Percentiles rank a stretch among this genome's conserved stretches.
phyloP scores from a whole-genome alignment of 2,329 filamentous ascomycete genomes.

The Talaromyces sp. region DNA sequence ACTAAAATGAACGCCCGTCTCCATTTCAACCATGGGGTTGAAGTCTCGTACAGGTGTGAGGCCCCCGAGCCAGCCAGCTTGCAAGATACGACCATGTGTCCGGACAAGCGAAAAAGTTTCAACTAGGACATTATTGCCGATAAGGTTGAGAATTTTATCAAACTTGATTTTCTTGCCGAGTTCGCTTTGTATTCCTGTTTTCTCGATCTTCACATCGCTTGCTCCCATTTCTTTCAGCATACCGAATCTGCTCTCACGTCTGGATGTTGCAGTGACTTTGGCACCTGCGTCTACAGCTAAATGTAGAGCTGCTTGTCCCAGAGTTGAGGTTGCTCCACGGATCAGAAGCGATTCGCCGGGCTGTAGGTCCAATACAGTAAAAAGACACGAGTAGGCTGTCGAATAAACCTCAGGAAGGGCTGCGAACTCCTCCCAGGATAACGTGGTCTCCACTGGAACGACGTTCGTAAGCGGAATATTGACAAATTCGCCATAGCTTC shows the following conservation, averaged over 20 bases:
- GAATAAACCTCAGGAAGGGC: background rate
- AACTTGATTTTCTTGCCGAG: background rate
- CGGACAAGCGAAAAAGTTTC: background rate
- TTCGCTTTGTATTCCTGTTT: background rate
- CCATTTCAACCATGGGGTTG: slow-evolving; percentile 47
- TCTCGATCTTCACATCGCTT: background rate
- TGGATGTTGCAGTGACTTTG: background rate
- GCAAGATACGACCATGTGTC: background rate
- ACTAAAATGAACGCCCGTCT: slow-evolving; percentile 46
- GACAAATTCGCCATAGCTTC: background rate
- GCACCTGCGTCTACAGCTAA: background rate
- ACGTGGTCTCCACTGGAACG: background rate
- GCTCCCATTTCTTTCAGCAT: background rate
- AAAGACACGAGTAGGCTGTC: background rate
- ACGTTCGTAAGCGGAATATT: background rate
- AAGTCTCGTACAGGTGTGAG: slow-evolving; percentile 42
- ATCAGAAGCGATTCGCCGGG: background rate
- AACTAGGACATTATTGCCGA: background rate
- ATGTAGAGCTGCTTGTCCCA: background rate
- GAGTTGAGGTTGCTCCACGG: background rate
- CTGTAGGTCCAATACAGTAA: background rate
- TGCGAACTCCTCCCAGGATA: background rate
- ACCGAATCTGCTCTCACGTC: background rate
- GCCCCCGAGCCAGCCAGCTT: background rate
- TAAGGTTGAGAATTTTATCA: background rate